Percentiles rank a stretch among this genome's conserved stretches.
These are phyloP conservation scores for Thelonectria discophora DNA, from an alignment of 2,329 filamentous ascomycete species.

Conservation along the genomic window DNA sequence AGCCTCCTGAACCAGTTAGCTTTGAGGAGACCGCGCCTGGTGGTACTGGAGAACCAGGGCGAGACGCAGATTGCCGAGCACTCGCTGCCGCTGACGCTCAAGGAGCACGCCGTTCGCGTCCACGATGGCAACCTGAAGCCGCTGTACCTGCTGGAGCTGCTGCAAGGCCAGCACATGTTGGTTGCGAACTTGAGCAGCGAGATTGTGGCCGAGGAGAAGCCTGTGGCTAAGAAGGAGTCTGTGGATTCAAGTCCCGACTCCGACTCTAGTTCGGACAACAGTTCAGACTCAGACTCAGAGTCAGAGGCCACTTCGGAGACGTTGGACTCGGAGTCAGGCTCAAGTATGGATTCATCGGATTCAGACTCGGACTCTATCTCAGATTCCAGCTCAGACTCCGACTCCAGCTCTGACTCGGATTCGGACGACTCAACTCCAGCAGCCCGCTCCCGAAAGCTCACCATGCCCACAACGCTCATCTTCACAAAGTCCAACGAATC, in stretches of 20 bases:
- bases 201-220: slow-evolving; percentile 24
- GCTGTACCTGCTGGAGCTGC: slow-evolving; percentile 81
- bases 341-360: slow-evolving; percentile 35
- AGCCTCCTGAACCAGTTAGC: slow-evolving; percentile 79
- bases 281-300: slow-evolving; percentile 37
- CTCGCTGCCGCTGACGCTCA: slow-evolving; percentile 68
- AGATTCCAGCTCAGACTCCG: slow-evolving; percentile 32
- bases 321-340: no score
- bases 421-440: slow-evolving; percentile 33
- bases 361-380: slow-evolving; percentile 44
- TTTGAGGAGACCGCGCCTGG: slow-evolving; percentile 76
- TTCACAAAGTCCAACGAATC: slow-evolving; percentile 93
- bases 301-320: slow-evolving; percentile 35
- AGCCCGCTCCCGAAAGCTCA: slow-evolving; percentile 32
- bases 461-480: slow-evolving; percentile 69
- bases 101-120: slow-evolving; percentile 74
- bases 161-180: slow-evolving; percentile 65
- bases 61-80: slow-evolving; percentile 57
- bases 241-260: slow-evolving; percentile 48
- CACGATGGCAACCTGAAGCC: slow-evolving; percentile 78
- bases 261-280: slow-evolving; percentile 39
- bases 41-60: slow-evolving; percentile 72
- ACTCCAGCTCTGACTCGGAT: slow-evolving; percentile 44
- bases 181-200: slow-evolving; percentile 27
- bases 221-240: slow-evolving; percentile 41